phyloP scores from a whole-genome alignment of 2,329 filamentous ascomycete genomes.

The Chalara sp. region DNA sequence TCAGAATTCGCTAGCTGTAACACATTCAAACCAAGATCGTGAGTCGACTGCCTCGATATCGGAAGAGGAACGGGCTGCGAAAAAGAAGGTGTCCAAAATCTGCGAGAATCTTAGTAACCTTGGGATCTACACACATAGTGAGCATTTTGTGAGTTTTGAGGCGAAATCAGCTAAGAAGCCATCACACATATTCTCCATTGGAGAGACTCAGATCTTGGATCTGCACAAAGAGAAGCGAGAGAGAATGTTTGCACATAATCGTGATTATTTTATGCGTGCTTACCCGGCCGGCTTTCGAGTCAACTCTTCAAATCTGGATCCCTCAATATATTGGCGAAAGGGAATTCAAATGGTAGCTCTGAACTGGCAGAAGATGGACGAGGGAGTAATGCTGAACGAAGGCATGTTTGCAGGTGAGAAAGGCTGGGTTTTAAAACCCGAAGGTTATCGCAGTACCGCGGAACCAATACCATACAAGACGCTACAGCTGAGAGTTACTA shows the following conservation, averaged over 20 bases:
- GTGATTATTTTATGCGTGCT: slow-evolving; percentile 74
- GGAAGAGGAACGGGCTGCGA: slow-evolving; percentile 22
- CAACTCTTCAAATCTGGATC: slow-evolving; percentile 80
- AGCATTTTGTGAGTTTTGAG: slow-evolving; percentile 68
- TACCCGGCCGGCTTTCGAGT: slow-evolving; percentile 82
- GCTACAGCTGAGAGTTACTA: slow-evolving; percentile 62
- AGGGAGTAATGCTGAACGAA: slow-evolving; percentile 93
- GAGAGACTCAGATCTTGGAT: slow-evolving; percentile 57
- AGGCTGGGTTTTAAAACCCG: slow-evolving; percentile 82
- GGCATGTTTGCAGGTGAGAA: slow-evolving; percentile 78
- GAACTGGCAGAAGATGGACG: slow-evolving; percentile 89
- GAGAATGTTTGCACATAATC: slow-evolving; percentile 74
- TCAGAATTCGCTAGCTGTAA: not conserved
- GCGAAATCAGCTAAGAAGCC: slow-evolving; percentile 54
- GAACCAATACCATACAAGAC: slow-evolving; percentile 36
- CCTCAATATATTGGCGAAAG: slow-evolving; percentile 77
- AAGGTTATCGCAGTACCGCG: slow-evolving; percentile 53
- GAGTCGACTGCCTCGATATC: slow-evolving; percentile 24
- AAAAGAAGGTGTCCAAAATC: slow-evolving; percentile 43
- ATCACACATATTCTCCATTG: slow-evolving; percentile 62
- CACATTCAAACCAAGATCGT: slow-evolving; percentile 4
- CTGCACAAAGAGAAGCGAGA: slow-evolving; percentile 46
- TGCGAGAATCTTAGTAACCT: slow-evolving; percentile 65
- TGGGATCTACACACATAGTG: slow-evolving; percentile 81
- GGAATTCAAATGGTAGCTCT: slow-evolving; percentile 87